These are phyloP conservation scores for Ophiosphaerella narmari DNA, from an alignment of 2,329 filamentous ascomycete species.

Conservation along the genomic window DNA sequence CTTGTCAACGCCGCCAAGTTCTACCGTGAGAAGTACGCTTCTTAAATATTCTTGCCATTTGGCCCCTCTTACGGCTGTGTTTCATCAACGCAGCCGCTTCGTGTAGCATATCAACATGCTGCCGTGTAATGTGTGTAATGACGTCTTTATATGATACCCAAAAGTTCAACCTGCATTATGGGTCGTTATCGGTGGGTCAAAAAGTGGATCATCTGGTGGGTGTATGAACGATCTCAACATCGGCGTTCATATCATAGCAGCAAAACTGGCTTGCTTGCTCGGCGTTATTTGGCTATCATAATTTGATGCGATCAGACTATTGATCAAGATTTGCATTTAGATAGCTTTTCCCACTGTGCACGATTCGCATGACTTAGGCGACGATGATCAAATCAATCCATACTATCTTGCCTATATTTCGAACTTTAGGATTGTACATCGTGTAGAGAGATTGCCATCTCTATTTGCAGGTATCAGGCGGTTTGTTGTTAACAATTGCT, in stretches of 20 bases:
- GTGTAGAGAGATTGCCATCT: too few relatives aligned
- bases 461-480: too few relatives aligned
- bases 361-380: background rate
- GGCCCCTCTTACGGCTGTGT: constrained; percentile 25
- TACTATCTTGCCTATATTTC: background rate
- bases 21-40: constrained; percentile 88
- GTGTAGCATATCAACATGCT: constrained; percentile 47
- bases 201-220: constrained; percentile 19
- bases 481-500: too few relatives aligned
- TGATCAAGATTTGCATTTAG: background rate
- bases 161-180: constrained; percentile 50
- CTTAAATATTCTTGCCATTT: constrained; percentile 48
- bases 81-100: constrained; percentile 40
- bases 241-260: constrained; percentile 40
- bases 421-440: too few relatives aligned
- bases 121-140: constrained; percentile 47
- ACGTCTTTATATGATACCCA: constrained; percentile 49
- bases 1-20: constrained; percentile 98
- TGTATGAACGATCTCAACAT: constrained; percentile 47
- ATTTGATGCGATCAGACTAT: background rate
- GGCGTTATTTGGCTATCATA: background rate
- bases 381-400: background rate
- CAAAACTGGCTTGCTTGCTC: constrained; percentile 10
- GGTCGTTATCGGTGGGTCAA: constrained; percentile 36
- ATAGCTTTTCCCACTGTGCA: background rate